Evolutionary conservation across 352 stramenopile genomes (phyloP), one percentile per base, ranked within the genome.

Genomic region (Phytophthora citrophthora): DNA sequence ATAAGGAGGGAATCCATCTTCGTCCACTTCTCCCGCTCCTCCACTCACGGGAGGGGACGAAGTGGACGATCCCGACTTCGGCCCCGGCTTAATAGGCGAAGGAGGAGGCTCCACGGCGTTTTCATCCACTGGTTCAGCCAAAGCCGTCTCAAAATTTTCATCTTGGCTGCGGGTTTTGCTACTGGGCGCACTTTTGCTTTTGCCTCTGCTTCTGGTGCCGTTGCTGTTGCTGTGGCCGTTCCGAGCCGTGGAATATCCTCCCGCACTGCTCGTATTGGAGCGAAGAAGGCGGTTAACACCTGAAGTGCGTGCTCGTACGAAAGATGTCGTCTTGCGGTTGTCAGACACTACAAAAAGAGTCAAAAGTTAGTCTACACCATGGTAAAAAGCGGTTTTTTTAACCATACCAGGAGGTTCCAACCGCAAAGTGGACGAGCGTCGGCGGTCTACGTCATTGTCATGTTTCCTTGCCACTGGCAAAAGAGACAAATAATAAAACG

Each of bases 241-340:
- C 13, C 39, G 23, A 4, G 38, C 41, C n/a, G 40, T 48, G 13
- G 31, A 39, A 54, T 47, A 54, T 11, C 53, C 70, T 15, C 52
- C 78, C 5, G 54, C 43, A 43, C 70, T 79, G 62, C 68, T 78
- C 10, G 72, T 75, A 32, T 59, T 79, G 3, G 77, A 80, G 15
- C 81, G 81, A 15, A 89, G 55, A 13, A 92, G 56, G 0, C 83
- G 81, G 23, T 81, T 84, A 9, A 92, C 77, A 24, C 83, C 83
- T 34, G 83, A 90, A 45, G 84, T 81, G 24, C 80, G 70, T 6
- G 79, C 70, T 26, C 81, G 80, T 4, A 80, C 68, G 45, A 86
- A 86, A 29, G 79, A 89, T 10, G 72, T 75, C 5, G 70, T 29
- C 23, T 88, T 86, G 5, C 81, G 67, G 10, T 68, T 61, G 31